Evolutionary conservation across 1,284 basidiomycete species (phyloP).

Genomic region (Moniliella sp.): DNA sequence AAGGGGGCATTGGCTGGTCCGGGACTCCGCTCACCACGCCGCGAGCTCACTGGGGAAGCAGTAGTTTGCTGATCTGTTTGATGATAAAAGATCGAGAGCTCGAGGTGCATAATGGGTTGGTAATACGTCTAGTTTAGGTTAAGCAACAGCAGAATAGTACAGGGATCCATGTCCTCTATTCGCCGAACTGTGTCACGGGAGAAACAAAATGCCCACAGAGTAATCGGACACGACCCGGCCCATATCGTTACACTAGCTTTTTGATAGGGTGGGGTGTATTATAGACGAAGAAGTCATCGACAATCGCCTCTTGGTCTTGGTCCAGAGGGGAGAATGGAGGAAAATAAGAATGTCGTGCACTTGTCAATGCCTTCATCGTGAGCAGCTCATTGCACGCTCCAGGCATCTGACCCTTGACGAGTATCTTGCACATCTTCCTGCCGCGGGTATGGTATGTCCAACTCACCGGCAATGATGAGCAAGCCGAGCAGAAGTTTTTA

Average conservation of each 20-base stretch:
- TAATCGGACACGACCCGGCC: constrained; percentile 77
- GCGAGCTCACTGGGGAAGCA: too few species aligned
- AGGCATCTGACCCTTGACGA: constrained; percentile 1
- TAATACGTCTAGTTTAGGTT: constrained; percentile 43
- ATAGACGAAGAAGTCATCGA: constrained; percentile 61
- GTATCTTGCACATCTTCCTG: not conserved
- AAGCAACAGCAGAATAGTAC: constrained; percentile 60
- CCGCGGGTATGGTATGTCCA: not conserved
- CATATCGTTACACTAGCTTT: constrained; percentile 66
- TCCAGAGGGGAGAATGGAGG: constrained; percentile 14
- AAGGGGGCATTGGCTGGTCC: too few species aligned
- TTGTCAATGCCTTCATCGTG: not conserved
- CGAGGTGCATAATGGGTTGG: constrained; percentile 17
- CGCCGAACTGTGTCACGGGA: constrained; percentile 75
- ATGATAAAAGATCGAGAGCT: constrained; percentile 12
- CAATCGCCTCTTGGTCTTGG: constrained; percentile 13
- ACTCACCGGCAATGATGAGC: constrained; percentile 31
- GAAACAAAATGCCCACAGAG: constrained; percentile 94
- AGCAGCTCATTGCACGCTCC: too few species aligned
- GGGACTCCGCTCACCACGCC: too few species aligned
- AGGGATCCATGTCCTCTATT: constrained; percentile 56
- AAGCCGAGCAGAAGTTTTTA: constrained; percentile 71
- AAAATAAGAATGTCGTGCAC: constrained; percentile 8
- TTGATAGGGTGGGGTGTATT: constrained; percentile 70
- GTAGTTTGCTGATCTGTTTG: too few species aligned